A percentile compares a stretch with the other conserved stretches of the same genome.
phyloP scores from a whole-genome alignment of 345 rosid genomes.

The Iberis pinnata region DNA sequence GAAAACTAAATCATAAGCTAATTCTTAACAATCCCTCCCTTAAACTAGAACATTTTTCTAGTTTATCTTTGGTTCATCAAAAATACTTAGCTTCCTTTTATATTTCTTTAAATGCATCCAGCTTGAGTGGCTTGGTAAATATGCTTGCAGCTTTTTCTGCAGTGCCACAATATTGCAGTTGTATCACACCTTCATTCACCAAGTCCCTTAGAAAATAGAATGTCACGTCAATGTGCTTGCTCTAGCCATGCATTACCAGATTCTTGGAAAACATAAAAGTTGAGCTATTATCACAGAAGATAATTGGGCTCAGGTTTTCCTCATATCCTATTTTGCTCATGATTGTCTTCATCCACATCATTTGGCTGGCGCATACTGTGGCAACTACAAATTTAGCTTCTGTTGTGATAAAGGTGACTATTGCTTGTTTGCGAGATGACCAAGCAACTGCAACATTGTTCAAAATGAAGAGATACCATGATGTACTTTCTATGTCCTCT shows the following conservation, averaged over 20 bases:
- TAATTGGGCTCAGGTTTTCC: neutral
- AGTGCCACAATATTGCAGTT: too few species aligned
- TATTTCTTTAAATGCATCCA: too few species aligned
- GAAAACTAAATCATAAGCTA: too few species aligned
- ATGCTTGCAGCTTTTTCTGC: too few species aligned
- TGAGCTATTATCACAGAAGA: neutral
- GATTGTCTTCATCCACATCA: neutral
- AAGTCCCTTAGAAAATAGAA: neutral
- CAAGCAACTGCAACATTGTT: neutral
- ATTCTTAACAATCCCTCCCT: too few species aligned
- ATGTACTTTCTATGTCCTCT: neutral
- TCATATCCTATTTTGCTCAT: neutral
- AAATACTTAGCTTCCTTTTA: too few species aligned
- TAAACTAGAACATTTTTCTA: too few species aligned
- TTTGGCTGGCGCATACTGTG: neutral
- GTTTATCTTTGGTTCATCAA: too few species aligned
- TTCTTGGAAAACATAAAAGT: neutral
- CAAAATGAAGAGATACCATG: neutral
- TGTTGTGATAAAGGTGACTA: neutral
- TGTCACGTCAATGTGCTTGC: constrained; percentile 4
- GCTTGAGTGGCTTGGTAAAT: too few species aligned
- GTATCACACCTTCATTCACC: too few species aligned
- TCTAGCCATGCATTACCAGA: neutral
- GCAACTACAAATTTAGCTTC: neutral
- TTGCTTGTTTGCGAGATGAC: neutral